phyloP scores from a whole-genome alignment of 805 yeast genomes.

The Yarrowia sp. region DNA sequence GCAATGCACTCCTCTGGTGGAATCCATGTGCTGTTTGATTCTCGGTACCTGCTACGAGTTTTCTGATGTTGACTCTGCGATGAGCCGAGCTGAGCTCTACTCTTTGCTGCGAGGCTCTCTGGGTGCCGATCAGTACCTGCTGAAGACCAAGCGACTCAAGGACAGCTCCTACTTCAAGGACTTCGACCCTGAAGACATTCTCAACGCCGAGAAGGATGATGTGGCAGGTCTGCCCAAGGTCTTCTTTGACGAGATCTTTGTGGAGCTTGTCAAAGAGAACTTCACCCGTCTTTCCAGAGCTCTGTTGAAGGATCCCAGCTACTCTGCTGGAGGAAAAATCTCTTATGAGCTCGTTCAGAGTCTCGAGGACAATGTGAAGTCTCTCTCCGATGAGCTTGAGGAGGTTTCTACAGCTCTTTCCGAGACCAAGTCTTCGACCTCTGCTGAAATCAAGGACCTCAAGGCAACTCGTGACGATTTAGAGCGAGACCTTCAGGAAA shows the following conservation, averaged over 20 bases:
- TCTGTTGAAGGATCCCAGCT: slow-evolving; percentile 65
- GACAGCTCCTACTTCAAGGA: slow-evolving; percentile 54
- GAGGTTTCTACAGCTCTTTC: slow-evolving; percentile 33
- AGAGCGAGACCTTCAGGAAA: slow-evolving; percentile 40
- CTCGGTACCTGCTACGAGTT: slow-evolving; percentile 82
- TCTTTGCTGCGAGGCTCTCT: slow-evolving; percentile 62
- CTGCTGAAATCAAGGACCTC: slow-evolving; percentile 34
- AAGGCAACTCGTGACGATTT: slow-evolving; percentile 33
- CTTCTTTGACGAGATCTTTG: slow-evolving; percentile 63
- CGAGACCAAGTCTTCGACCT: slow-evolving; percentile 33
- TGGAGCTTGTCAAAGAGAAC: slow-evolving; percentile 65
- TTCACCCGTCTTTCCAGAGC: slow-evolving; percentile 65
- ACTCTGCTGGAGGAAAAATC: slow-evolving; percentile 65
- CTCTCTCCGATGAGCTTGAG: slow-evolving; percentile 29
- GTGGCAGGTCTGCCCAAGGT: slow-evolving; percentile 81
- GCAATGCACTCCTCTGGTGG: slow-evolving; percentile 48
- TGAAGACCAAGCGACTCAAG: slow-evolving; percentile 69
- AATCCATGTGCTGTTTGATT: slow-evolving; percentile 68
- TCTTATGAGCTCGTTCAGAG: slow-evolving; percentile 56
- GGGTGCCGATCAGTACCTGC: slow-evolving; percentile 74
- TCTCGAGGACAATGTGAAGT: slow-evolving; percentile 35
- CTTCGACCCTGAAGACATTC: slow-evolving; percentile 50
- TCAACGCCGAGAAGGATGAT: slow-evolving; percentile 58
- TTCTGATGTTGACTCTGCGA: slow-evolving; percentile 53
- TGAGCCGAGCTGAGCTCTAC: slow-evolving; percentile 55